Evolutionary conservation across 2,329 filamentous ascomycete genomes (phyloP).

Genomic region (Chaetomium olivaceum): DNA sequence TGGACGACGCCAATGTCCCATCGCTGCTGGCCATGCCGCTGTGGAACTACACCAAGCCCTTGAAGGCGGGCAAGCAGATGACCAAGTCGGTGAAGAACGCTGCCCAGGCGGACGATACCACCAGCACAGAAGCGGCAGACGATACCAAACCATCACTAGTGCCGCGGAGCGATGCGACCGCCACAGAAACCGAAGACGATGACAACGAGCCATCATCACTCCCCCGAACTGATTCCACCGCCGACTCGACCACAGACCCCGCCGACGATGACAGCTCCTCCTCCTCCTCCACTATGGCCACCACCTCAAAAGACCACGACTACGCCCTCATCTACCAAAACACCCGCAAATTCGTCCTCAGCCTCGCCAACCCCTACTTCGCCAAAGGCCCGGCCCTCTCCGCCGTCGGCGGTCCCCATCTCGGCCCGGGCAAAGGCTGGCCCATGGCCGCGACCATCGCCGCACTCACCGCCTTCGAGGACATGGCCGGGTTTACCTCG

Average conservation of each 20-base stretch:
- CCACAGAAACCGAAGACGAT: not conserved
- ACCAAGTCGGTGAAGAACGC: conserved; percentile 23
- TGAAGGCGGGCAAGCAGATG: conserved; percentile 28
- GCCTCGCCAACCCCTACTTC: conserved; percentile 77
- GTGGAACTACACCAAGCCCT: conserved; percentile 51
- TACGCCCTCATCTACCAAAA: conserved; percentile 71
- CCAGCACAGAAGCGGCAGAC: not conserved
- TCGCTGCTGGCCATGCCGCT: conserved; percentile 66
- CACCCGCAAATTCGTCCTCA: conserved; percentile 76
- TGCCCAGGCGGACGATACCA: not conserved
- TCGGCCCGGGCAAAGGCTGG: conserved; percentile 61
- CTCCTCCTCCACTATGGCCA: not conserved
- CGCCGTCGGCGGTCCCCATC: conserved; percentile 69
- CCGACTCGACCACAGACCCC: too few relatives aligned
- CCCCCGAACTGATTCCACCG: not conserved
- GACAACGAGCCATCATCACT: not conserved
- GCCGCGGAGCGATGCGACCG: not conserved
- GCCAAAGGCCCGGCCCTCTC: conserved; percentile 65
- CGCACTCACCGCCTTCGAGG: conserved; percentile 49
- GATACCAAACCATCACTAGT: not conserved
- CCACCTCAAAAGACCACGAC: conserved; percentile 36
- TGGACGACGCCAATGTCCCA: conserved; percentile 74
- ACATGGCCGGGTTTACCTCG: conserved; percentile 32
- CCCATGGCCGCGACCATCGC: conserved; percentile 58
- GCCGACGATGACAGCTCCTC: too few relatives aligned